These are phyloP conservation scores for Prunus campanulata DNA, from an alignment of 306 rosid genomes.

Conservation along the genomic window DNA sequence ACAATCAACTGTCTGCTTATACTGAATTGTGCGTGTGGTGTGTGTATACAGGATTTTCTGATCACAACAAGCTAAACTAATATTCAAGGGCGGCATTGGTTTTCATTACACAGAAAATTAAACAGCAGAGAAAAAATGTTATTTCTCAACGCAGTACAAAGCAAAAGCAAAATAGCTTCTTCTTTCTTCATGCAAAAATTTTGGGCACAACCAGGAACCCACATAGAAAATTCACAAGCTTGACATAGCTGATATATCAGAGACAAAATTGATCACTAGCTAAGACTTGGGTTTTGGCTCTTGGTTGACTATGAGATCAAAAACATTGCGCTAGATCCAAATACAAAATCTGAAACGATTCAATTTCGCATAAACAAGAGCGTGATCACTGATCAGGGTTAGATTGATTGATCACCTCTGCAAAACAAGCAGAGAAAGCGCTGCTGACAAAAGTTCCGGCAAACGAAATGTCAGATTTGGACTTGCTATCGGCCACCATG, in stretches of 20 bases:
- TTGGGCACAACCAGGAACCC: neutral
- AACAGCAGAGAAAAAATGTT: neutral
- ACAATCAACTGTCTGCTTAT: neutral
- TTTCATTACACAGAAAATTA: neutral
- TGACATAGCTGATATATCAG: neutral
- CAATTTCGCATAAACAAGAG: neutral
- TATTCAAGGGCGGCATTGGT: neutral
- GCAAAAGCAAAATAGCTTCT: neutral
- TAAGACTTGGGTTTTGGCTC: neutral
- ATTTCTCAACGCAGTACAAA: neutral
- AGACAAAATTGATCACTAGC: neutral
- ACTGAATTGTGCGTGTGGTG: neutral
- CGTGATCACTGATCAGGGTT: neutral
- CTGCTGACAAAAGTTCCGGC: conserved; percentile 66
- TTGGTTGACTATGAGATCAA: neutral
- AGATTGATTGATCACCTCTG: conserved; percentile 46
- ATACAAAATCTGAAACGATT: neutral
- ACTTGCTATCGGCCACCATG: conserved; percentile 59
- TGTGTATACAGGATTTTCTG: neutral
- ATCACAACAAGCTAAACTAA: neutral
- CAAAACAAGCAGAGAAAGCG: conserved; percentile 75
- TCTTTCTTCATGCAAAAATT: neutral
- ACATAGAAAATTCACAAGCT: neutral
- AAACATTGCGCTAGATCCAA: neutral
- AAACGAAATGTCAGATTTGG: conserved; percentile 66